Evolutionary conservation across 176 grass and related monocot species (phyloP).

Genomic region (Triticum urartu): DNA sequence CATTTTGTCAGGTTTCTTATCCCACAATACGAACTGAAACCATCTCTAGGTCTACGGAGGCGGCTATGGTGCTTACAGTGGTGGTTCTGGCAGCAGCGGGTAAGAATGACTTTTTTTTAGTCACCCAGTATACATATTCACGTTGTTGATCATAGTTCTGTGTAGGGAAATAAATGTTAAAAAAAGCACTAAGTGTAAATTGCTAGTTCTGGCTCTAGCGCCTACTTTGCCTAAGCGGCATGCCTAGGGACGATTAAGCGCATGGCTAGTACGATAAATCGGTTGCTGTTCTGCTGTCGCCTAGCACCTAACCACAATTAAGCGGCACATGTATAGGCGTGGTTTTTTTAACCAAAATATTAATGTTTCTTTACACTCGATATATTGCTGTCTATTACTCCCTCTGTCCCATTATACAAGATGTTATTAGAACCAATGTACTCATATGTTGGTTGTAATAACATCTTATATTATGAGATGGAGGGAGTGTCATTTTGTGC

Average conservation of each 20-base stretch:
- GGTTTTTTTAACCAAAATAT: background rate
- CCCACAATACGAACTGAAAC: slow-evolving; percentile 30
- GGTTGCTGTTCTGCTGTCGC: background rate
- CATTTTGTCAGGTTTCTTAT: slow-evolving; percentile 24
- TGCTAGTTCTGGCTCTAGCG: background rate
- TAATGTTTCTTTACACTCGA: background rate
- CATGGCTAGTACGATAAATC: background rate
- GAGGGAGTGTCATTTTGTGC: background rate
- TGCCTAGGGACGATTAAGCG: background rate
- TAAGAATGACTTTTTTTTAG: slow-evolving; percentile 42
- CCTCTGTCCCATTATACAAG: too few relatives aligned
- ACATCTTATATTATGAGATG: too few relatives aligned
- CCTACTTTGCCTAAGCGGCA: background rate
- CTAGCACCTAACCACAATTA: background rate
- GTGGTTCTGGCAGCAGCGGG: slow-evolving; percentile 69
- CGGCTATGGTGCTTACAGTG: slow-evolving; percentile 68
- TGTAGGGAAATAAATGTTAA: background rate
- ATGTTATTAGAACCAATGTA: too few relatives aligned
- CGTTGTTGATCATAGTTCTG: background rate
- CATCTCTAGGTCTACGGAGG: slow-evolving; percentile 64
- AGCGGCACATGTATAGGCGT: background rate
- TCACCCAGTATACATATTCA: background rate
- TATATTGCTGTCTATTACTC: background rate
- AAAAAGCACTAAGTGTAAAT: background rate
- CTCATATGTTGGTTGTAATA: too few relatives aligned